These are phyloP conservation scores for Russula virescens DNA, from an alignment of 768 basidiomycete species.

Conservation along the genomic window DNA sequence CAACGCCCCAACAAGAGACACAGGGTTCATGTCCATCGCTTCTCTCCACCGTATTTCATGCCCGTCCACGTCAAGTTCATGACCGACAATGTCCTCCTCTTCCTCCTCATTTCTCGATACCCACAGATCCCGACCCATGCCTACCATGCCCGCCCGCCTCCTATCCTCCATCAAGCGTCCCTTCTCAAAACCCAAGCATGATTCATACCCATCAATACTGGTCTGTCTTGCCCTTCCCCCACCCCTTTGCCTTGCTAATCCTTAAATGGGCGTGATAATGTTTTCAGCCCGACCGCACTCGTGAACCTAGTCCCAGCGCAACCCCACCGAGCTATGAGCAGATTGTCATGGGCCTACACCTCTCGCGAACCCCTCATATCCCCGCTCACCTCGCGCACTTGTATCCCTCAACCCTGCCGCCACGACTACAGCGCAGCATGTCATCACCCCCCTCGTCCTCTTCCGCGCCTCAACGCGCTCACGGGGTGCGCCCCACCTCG, in stretches of 20 bases:
- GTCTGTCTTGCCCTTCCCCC: background rate
- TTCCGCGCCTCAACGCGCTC: conserved; percentile 26
- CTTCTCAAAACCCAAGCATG: conserved; percentile 8
- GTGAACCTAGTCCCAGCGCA: conserved; percentile 35
- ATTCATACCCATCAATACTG: background rate
- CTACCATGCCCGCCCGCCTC: conserved; percentile 10
- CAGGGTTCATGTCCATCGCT: too few relatives aligned
- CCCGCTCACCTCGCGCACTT: conserved; percentile 33
- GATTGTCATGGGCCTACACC: conserved; percentile 76
- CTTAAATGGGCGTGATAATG: too few relatives aligned
- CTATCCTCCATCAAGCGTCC: conserved; percentile 14
- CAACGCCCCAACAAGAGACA: too few relatives aligned
- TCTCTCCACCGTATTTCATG: background rate
- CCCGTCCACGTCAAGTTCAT: background rate
- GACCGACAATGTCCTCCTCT: background rate
- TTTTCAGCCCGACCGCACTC: conserved; percentile 31
- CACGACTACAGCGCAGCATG: background rate
- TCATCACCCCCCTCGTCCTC: background rate
- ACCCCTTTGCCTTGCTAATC: background rate
- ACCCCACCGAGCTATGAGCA: conserved; percentile 63
- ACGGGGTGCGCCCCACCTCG: conserved; percentile 25
- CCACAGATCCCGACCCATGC: background rate
- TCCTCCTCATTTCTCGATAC: background rate
- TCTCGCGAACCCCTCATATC: conserved; percentile 70
- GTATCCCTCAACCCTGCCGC: background rate